These are phyloP conservation scores for Salix arbutifolia DNA, from an alignment of 345 rosid genomes.

Conservation along the genomic window DNA sequence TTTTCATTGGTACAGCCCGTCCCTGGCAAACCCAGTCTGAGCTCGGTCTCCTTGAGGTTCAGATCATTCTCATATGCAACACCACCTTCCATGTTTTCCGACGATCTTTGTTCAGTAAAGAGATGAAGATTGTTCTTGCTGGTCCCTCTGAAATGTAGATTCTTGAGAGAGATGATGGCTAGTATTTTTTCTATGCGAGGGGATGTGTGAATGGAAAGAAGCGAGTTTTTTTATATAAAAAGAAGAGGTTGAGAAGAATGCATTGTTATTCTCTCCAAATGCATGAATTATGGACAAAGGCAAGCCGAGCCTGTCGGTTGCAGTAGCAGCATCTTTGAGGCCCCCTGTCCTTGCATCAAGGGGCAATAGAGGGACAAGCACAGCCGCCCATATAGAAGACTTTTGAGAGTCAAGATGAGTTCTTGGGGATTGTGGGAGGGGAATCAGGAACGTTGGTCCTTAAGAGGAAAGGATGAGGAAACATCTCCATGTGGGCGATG, in stretches of 20 bases:
- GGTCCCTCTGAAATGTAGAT: neutral
- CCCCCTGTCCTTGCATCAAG: slow-evolving; percentile 49
- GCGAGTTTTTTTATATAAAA: slow-evolving; percentile 37
- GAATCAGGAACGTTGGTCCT: slow-evolving; percentile 40
- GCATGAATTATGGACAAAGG: slow-evolving; percentile 69
- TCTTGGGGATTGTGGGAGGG: slow-evolving; percentile 24
- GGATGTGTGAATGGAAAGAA: neutral
- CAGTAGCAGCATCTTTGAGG: slow-evolving; percentile 62
- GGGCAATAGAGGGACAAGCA: slow-evolving; percentile 74
- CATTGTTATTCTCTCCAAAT: neutral
- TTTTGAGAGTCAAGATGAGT: slow-evolving; percentile 25
- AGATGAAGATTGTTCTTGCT: neutral
- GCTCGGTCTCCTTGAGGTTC: slow-evolving; percentile 81
- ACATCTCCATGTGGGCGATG: slow-evolving; percentile 18
- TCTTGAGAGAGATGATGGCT: neutral
- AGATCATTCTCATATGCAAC: slow-evolving; percentile 50
- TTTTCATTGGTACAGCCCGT: slow-evolving; percentile 33
- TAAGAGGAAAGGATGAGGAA: slow-evolving; percentile 3
- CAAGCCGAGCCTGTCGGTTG: slow-evolving; percentile 75
- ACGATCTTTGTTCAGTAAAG: neutral
- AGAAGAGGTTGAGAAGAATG: neutral
- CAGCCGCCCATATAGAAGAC: slow-evolving; percentile 57
- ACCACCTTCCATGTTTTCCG: slow-evolving; percentile 32
- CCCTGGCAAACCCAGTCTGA: slow-evolving; percentile 86
- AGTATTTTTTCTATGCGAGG: neutral